Percentiles rank a stretch among this genome's conserved stretches.
phyloP scores from a whole-genome alignment of 192 early-diverging fungal species.

The Coemansia sp. region DNA sequence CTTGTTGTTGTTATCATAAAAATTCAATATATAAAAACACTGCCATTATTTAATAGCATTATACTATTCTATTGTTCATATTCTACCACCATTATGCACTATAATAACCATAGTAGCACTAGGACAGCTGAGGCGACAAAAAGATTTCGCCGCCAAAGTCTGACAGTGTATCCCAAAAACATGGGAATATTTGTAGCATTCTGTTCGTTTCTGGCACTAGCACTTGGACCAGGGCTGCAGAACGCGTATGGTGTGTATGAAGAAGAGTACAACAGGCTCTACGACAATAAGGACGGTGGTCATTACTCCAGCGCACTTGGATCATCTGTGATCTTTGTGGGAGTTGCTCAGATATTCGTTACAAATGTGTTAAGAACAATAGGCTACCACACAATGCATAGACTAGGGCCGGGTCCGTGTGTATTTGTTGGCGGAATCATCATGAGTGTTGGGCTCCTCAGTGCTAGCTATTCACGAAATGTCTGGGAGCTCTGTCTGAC shows the following conservation, averaged over 20 bases:
- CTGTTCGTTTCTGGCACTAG: conserved; percentile 43
- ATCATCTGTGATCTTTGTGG: conserved; percentile 51
- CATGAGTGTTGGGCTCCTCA: conserved; percentile 58
- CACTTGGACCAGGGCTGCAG: conserved; percentile 43
- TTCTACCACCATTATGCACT: conserved; percentile 4
- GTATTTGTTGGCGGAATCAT: conserved; percentile 50
- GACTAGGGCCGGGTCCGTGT: conserved; percentile 47
- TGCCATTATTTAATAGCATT: conserved; percentile 6
- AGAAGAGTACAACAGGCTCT: conserved; percentile 49
- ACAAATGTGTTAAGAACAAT: conserved; percentile 50
- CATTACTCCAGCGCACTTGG: conserved; percentile 21
- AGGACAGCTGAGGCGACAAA: background rate
- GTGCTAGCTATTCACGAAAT: conserved; percentile 59
- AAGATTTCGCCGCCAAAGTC: conserved; percentile 40
- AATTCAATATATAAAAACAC: background rate
- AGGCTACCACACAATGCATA: conserved; percentile 28
- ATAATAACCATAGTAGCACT: background rate
- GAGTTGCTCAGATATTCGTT: conserved; percentile 45
- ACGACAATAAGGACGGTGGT: conserved; percentile 40
- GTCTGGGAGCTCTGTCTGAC: conserved; percentile 69
- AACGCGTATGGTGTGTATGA: conserved; percentile 55
- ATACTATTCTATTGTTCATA: conserved; percentile 5
- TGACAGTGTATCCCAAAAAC: conserved; percentile 30
- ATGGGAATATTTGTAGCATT: conserved; percentile 51
- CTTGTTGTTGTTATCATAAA: background rate